Evolutionary conservation across 2,329 filamentous ascomycete species (phyloP), one percentile per base, ranked within the genome.

Genomic region (Nemania bipapillata): DNA sequence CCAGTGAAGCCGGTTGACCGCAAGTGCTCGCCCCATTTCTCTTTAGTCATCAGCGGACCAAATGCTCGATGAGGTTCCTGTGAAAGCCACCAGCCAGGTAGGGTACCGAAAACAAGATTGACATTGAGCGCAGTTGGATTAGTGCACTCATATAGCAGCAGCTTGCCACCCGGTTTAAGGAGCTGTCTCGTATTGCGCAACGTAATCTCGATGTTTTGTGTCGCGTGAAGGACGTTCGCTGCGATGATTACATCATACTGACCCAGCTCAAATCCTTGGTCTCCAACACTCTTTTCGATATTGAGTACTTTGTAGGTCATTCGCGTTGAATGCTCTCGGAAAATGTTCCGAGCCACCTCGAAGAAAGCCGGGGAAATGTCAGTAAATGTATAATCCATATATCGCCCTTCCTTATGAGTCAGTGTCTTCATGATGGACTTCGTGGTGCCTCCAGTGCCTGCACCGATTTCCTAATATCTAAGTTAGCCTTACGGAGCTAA

Each of bases 1-100:
- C 70, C 70, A 30, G 65, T 59, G 45, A 72, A 72, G 2, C 70
- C 70, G 2, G 70, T 53, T 4, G 49, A 58, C 3, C 42, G 37
- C 3, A 78, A 59, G 28, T 72, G 63, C 15, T 63, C 37, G 5
- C 63, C 42, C 77, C 77, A 78, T 3, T 28, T 52, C 8, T 66
- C 63, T n/a, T 66, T 67, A 1, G 71, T 74, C 72, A 78, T 70
- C 32, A 77, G 45, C 1, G 77, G 76, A 0, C 74, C 74, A 54
- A 66, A 69, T 32, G 50, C 42, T 24, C 77, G 64, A 54, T 77
- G 71, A n/a, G 72, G 63, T 54, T 78, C 75, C 53, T 76, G 72
- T 3, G 74, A 75, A 3, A 79, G 72, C 80, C 80, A 82, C 80
- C 80, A 81, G n/a, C 79, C 80, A 2, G 77, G 70, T 11, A 81